Conservation (phyloP, 495 filamentous ascomycete species). For the Talaromyces stipitatus region DNA sequence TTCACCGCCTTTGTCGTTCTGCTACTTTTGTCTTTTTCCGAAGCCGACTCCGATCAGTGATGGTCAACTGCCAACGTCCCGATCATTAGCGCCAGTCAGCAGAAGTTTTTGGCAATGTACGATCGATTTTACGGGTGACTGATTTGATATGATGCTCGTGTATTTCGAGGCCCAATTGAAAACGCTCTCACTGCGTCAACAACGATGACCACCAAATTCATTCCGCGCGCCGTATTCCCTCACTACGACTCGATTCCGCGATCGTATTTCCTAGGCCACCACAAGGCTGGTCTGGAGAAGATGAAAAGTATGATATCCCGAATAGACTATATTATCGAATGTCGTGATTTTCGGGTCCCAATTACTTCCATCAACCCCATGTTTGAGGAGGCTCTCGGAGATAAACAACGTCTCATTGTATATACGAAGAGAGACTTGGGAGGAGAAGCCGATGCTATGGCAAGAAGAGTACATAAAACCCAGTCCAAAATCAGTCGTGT, state of each 20-base stretch:
- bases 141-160: not conserved
- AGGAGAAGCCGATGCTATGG: conserved; percentile 15
- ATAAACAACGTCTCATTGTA: conserved; percentile 67
- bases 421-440: conserved; percentile 88
- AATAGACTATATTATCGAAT: conserved; percentile 88
- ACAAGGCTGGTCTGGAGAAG: conserved; percentile 69
- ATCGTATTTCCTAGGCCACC: conserved; percentile 97
- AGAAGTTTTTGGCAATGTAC: not conserved
- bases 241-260: conserved; percentile 63
- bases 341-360: conserved; percentile 86
- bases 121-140: not conserved
- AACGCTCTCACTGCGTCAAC: not conserved
- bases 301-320: conserved; percentile 79
- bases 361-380: conserved; percentile 84
- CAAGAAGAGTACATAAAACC: not conserved
- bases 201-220: conserved; percentile 39
- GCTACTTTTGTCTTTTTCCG: not conserved
- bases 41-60: not conserved
- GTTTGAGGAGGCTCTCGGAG: conserved; percentile 69
- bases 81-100: not conserved
- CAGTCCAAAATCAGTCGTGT: not conserved
- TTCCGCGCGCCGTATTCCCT: conserved; percentile 66
- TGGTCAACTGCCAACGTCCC: not conserved
- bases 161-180: not conserved
- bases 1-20: conserved; percentile 4